These are phyloP conservation scores for Endoconidiophora polonica DNA, from an alignment of 2,329 filamentous ascomycete genomes.

Conservation along the genomic window DNA sequence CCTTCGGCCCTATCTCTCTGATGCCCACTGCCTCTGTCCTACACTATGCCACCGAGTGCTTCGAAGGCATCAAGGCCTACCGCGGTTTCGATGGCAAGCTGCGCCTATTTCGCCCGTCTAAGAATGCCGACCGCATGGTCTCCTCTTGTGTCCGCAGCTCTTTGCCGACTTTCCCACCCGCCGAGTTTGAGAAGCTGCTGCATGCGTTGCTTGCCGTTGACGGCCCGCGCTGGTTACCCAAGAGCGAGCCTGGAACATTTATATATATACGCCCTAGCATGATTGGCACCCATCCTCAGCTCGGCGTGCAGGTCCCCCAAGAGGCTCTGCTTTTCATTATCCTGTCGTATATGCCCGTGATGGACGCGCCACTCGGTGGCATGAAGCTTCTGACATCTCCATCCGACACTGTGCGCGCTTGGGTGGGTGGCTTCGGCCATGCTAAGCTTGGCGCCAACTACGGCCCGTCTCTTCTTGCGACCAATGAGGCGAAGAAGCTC, in stretches of 20 bases:
- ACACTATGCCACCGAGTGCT: slow-evolving; percentile 84
- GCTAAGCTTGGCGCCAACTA: slow-evolving; percentile 93
- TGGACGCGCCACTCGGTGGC: slow-evolving; percentile 36
- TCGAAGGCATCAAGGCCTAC: slow-evolving; percentile 72
- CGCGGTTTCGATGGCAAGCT: slow-evolving; percentile 60
- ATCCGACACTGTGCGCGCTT: slow-evolving; percentile 74
- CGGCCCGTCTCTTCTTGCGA: slow-evolving; percentile 65
- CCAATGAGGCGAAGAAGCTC: slow-evolving; percentile 50
- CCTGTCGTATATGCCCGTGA: slow-evolving; percentile 41
- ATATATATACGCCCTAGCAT: slow-evolving; percentile 77
- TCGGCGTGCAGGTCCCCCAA: slow-evolving; percentile 64
- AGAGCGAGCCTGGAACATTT: slow-evolving; percentile 48
- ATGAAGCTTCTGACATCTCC: slow-evolving; percentile 63
- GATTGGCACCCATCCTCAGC: slow-evolving; percentile 64
- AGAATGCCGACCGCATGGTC: slow-evolving; percentile 51
- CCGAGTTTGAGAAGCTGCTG: slow-evolving; percentile 59
- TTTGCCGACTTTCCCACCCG: slow-evolving; percentile 55
- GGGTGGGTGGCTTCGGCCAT: slow-evolving; percentile 84
- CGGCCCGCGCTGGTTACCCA: slow-evolving; percentile 63
- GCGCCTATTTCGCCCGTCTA: slow-evolving; percentile 60
- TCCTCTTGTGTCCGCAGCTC: slow-evolving; percentile 49
- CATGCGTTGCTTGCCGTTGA: slow-evolving; percentile 55
- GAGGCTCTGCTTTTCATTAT: slow-evolving; percentile 86
- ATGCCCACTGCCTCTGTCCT: slow-evolving; percentile 68
- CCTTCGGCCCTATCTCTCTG: slow-evolving; percentile 61